A percentile compares a stretch with the other conserved stretches of the same genome.
phyloP scores from a whole-genome alignment of 129 eudicot species.

The Centaurea solstitialis region DNA sequence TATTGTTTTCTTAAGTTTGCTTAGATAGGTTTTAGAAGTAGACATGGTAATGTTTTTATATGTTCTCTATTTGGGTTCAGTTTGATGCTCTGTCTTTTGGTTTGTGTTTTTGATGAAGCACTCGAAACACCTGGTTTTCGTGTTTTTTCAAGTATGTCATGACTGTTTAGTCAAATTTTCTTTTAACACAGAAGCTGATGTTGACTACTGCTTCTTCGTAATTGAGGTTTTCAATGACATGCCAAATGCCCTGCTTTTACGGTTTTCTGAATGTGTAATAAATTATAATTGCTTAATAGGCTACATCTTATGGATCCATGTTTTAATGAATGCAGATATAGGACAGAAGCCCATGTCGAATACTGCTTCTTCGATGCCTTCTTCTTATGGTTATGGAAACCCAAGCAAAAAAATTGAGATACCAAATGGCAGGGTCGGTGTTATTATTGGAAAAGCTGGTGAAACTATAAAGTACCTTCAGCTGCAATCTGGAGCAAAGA shows the following conservation, averaged over 20 bases:
- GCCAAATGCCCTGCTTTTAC: neutral
- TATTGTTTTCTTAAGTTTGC: neutral
- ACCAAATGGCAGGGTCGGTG: constrained; percentile 92
- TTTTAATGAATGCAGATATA: constrained; percentile 35
- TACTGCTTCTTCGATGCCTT: constrained; percentile 39
- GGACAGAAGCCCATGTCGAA: constrained; percentile 37
- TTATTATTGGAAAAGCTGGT: constrained; percentile 88
- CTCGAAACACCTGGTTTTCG: neutral
- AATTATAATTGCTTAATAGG: neutral
- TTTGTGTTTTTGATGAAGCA: neutral
- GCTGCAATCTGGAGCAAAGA: constrained; percentile 83
- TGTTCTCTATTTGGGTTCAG: neutral
- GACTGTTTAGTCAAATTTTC: neutral
- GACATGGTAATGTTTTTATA: neutral
- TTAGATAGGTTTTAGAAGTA: neutral
- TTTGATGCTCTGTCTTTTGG: neutral
- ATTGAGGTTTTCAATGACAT: neutral
- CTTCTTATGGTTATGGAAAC: constrained; percentile 62
- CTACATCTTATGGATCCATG: neutral
- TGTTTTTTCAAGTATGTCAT: neutral
- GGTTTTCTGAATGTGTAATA: neutral
- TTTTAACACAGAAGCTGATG: neutral
- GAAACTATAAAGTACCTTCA: constrained; percentile 89
- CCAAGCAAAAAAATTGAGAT: constrained; percentile 77
- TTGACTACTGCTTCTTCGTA: neutral